These are phyloP conservation scores for Pelagophyceae sp. DNA, from an alignment of 352 stramenopile species.

Conservation along the genomic window DNA sequence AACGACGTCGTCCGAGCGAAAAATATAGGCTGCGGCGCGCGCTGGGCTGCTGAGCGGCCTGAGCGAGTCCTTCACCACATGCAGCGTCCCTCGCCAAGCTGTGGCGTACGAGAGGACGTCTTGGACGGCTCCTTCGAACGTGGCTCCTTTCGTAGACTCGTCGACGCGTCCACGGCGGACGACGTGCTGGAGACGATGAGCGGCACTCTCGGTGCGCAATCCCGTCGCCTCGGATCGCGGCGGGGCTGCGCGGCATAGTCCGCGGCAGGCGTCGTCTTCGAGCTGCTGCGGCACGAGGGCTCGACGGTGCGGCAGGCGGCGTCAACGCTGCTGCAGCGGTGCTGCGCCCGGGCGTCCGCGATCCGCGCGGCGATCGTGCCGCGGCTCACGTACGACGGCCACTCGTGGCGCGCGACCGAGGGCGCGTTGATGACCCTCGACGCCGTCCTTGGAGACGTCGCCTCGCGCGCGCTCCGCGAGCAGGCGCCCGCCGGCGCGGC, in stretches of 20 bases:
- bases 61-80: neutral
- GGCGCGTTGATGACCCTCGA: slow-evolving; percentile 1
- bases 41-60: neutral
- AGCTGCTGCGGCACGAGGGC: neutral
- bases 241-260: neutral
- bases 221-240: neutral
- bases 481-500: neutral
- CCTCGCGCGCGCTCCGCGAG: neutral
- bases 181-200: neutral
- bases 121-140: neutral
- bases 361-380: neutral
- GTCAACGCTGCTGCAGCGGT: neutral
- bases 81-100: neutral
- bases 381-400: neutral
- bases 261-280: neutral
- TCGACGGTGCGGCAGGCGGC: slow-evolving; percentile 17
- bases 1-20: no score
- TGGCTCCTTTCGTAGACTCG: neutral
- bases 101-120: neutral
- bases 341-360: neutral
- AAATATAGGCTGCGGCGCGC: no score
- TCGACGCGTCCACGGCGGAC: neutral
- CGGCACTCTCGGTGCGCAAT: neutral
- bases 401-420: neutral
- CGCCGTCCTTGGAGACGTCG: neutral